Evolutionary conservation across 2,329 filamentous ascomycete species (phyloP).

Genomic region (Colletotrichum kahawae): DNA sequence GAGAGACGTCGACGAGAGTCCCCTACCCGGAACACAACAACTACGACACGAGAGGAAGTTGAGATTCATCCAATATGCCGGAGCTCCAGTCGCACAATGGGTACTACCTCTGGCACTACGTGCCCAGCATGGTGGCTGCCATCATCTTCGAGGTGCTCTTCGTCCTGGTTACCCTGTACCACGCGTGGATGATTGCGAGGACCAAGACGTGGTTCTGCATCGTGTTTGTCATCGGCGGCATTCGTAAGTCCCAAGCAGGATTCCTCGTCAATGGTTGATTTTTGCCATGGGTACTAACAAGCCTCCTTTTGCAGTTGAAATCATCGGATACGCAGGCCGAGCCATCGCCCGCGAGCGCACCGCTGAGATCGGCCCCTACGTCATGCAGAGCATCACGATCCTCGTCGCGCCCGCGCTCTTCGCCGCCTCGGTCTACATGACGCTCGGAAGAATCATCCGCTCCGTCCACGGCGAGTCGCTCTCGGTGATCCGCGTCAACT

Average conservation of each 20-base stretch:
- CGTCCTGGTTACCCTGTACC: conserved; percentile 37
- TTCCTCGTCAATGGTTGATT: not conserved
- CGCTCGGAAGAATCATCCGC: conserved; percentile 47
- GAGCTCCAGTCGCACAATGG: conserved; percentile 33
- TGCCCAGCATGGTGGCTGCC: conserved; percentile 47
- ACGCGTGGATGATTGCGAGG: conserved; percentile 46
- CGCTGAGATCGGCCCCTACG: conserved; percentile 38
- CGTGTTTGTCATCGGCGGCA: conserved; percentile 50
- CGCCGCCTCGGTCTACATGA: conserved; percentile 58
- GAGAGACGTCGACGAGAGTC: not conserved
- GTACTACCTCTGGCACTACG: conserved; percentile 40
- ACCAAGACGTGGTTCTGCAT: conserved; percentile 56
- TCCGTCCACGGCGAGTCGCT: conserved; percentile 39
- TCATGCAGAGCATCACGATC: conserved; percentile 47
- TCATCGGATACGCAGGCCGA: conserved; percentile 45
- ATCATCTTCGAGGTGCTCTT: conserved; percentile 50
- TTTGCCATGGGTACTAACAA: not conserved
- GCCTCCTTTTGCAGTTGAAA: conserved; percentile 40
- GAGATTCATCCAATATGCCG: conserved; percentile 27
- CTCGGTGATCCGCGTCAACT: conserved; percentile 36
- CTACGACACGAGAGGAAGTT: not conserved
- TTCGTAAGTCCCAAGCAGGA: conserved; percentile 42
- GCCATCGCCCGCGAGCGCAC: conserved; percentile 32
- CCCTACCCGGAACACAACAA: not conserved
- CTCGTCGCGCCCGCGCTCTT: conserved; percentile 53